Base-by-base conservation (phyloP, 345 rosid genomes). In the Melaleuca alternifolia region DNA sequence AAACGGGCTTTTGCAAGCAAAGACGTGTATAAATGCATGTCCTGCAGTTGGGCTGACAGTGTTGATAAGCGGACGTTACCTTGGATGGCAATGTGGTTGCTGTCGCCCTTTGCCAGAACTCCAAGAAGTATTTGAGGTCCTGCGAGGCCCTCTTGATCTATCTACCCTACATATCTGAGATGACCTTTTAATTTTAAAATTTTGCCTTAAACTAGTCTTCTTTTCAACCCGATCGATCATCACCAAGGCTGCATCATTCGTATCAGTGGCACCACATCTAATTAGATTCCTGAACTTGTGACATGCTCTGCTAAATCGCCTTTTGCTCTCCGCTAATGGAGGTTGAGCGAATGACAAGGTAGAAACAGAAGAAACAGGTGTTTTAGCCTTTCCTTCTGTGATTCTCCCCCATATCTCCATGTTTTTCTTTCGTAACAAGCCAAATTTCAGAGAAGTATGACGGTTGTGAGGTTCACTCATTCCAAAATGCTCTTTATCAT, bases 251-350 rank as follows among this genome's bases (percentile, higher is more conserved):
- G 89, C 87, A 50, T 96, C 94, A 52, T 92, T 89, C 12, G 93
- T 91, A 28, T 91, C 93, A 41, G 84, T 89, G 61, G 92, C 91
- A 11, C 96, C 92, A 50, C 98, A 94, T 44, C 85, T 90, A 57
- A 93, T 87, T 84, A 93, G 88, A 85, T 85, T 92, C 50, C 96
- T 84, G 30, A 94, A 82, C 90, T 90, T 88, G 48, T 88, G 88
- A 3, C 95, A 90, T 46, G 93, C 89, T 53, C 93, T 89, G 23
- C 62, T 89, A 33, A 95, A 87, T 84, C 85, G 41, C 89, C 87
- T 90, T 89, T 91, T 91, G 54, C 90, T 87, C 91, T 87, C 92
- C 4, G 86, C 33, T 46, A 83, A 86, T 52, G 89, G 33, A 54
- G 90, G 65, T 50, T 81, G 57, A 14, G 90, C 54, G n/a, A 87